phyloP scores from a whole-genome alignment of 257 asterid species.

The Plectranthus barbatus region DNA sequence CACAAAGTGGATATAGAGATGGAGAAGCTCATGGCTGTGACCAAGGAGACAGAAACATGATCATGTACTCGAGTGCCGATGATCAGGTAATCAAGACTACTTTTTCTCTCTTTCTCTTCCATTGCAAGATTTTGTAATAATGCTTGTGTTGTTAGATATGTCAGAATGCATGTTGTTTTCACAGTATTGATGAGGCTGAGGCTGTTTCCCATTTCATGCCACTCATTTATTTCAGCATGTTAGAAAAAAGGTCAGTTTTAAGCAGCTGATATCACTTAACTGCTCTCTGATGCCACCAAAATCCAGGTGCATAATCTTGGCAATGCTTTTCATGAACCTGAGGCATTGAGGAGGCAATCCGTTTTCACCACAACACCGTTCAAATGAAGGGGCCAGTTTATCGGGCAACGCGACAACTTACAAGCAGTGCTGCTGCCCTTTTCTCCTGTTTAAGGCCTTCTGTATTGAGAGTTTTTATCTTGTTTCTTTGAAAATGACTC shows the following conservation, averaged over 20 bases:
- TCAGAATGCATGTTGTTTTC: conserved; percentile 18
- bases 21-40: conserved; percentile 24
- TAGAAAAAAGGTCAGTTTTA: conserved; percentile 17
- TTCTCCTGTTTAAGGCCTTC: neutral
- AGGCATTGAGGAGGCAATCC: conserved; percentile 10
- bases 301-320: conserved; percentile 30
- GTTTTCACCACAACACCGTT: conserved; percentile 7
- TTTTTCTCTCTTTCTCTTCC: neutral
- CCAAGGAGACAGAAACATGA: conserved; percentile 25
- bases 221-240: conserved; percentile 5
- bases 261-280: conserved; percentile 11
- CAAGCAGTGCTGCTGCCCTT: neutral
- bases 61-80: neutral
- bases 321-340: conserved; percentile 30
- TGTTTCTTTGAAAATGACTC: neutral
- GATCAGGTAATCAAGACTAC: neutral
- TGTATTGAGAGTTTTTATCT: neutral
- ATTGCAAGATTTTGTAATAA: neutral
- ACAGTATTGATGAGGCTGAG: conserved; percentile 14
- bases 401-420: neutral
- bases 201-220: neutral
- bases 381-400: conserved; percentile 11
- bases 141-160: neutral
- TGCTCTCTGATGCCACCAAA: conserved; percentile 17
- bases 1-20: conserved; percentile 32